These are phyloP conservation scores for Pseudogymnoascus sp. DNA, from an alignment of 2,329 filamentous ascomycete species.

Conservation along the genomic window DNA sequence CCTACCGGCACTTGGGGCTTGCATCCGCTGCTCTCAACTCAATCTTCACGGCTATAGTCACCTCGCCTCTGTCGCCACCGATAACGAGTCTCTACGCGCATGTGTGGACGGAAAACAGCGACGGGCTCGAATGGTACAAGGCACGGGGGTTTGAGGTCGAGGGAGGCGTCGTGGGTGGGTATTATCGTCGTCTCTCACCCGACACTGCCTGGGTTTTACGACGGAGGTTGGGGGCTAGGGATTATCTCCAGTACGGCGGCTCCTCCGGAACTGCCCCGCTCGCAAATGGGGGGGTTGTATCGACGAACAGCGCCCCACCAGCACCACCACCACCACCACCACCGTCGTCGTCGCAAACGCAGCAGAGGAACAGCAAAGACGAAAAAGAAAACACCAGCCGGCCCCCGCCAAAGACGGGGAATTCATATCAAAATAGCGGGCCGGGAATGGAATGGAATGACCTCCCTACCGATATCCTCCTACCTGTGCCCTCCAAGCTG, in stretches of 20 bases:
- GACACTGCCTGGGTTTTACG: conserved; percentile 52
- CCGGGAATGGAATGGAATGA: conserved; percentile 59
- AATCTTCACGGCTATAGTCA: conserved; percentile 36
- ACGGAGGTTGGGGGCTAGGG: conserved; percentile 29
- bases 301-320: not conserved
- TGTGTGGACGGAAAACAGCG: conserved; percentile 59
- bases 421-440: conserved; percentile 40
- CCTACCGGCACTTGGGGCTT: conserved; percentile 52
- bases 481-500: not conserved
- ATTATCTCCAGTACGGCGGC: conserved; percentile 7
- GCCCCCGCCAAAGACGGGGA: not conserved
- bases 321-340: too few species aligned
- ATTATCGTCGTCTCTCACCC: conserved; percentile 54
- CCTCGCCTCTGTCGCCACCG: conserved; percentile 23
- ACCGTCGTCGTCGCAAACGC: not conserved
- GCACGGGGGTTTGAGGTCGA: conserved; percentile 46
- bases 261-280: not conserved
- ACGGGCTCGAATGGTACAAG: conserved; percentile 54
- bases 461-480: conserved; percentile 47
- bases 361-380: not conserved
- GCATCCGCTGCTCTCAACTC: conserved; percentile 44
- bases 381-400: not conserved
- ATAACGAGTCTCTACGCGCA: conserved; percentile 49
- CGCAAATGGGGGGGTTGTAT: not conserved
- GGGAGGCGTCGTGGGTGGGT: conserved; percentile 39